Base-by-base conservation (phyloP, 495 filamentous ascomycete species). In the Sordaria brevicollis region DNA sequence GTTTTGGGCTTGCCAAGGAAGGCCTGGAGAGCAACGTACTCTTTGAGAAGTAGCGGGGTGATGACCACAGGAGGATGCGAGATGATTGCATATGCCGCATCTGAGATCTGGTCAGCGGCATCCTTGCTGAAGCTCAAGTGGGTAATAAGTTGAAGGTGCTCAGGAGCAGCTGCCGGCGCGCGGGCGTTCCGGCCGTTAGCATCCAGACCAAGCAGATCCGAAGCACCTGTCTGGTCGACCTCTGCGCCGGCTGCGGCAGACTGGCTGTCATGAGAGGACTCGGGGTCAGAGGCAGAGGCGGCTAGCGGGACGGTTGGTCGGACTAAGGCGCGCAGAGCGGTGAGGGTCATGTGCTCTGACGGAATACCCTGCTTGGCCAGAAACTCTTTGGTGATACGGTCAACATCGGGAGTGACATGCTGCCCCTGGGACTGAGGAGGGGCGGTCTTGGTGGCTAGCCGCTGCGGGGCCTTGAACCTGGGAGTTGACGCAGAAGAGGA, bases 51-150 rank as follows among this genome's bases (percentile, higher is more conserved):
- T 34, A 83, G 77, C 2, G 88, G 89, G 5, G 93, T 90, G 74
- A 99, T 93, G 82, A 93, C 94, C 39, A 97, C 88, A 35, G 88
- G 85, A 5, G 93, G 90, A 71, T 95, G 87, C 36, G 87, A 84
- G 65, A 97, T 68, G 66, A 97, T 82, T 0, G 82, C 76, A 75
- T 91, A 90, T 67, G 89, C 88, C 17, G 81, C 77, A n/a, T 82
- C 71, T 35, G 86, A 86, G 65, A 88, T 76, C 67, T 76, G 76
- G 69, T 83, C 71, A 65, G 81, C 75, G n/a, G 80, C 77, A 38
- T 79, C 75, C 71, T 76, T 31, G 49, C 17, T 31, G 49, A 62
- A 62, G 49, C 13, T 62, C 49, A 62, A 62, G 67, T 34, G 33
- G 25, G 31, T 11, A 62, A 34, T 29, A 65, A 29, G 29, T 29